Base-by-base conservation (phyloP, 2,329 filamentous ascomycete species). In the Trichoderma koningiopsis region DNA sequence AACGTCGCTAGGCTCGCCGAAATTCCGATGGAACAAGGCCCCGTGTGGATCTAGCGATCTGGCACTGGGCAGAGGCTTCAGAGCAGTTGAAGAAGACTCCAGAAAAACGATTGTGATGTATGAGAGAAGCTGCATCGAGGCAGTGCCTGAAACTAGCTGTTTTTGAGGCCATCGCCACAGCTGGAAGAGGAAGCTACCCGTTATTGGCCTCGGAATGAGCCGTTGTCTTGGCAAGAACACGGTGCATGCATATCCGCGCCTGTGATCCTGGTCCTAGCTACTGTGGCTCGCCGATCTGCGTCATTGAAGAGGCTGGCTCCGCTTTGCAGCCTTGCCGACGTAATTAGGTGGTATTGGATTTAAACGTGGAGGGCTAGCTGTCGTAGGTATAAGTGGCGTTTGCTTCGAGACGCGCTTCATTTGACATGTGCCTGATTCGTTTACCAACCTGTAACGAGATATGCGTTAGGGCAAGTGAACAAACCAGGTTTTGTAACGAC, bases 1-100 rank as follows among this genome's bases (percentile, higher is more conserved):
- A 68, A 40, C 35, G 29, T 37, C 65, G 57, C 57, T 61, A 68
- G 63, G 27, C 40, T 58, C 55, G 63, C 63, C 63, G 63, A 58
- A 31, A 35, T 59, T 47, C 63, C 63, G 63, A 66, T 66, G 29
- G 13, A 40, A 37, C 55, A 14, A 43, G 16, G 55, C 55, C 40
- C 19, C 33, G 40, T 58, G 63, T 58, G 63, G 63, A 67, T 59
- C 55, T 43, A 6, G 49, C 55, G 37, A 37, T 37, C 55, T 33
- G 16, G 27, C 55, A 52, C 63, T 52, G 55, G 63, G 40, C 22
- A 55, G 31, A 19, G 16, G 5, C 10, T 27, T 49, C 47, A 22
- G n/a, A 16, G 10, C 11, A 43, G 11, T 6, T 40, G 14, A 35
- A 43, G 16, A 43, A 13, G 35, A 10, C 11, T 59, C 35, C 27